Evolutionary conservation across 164 flowering plant genomes (phyloP), one percentile per base, ranked within the genome.

Genomic region (Chimonanthus praecox): DNA sequence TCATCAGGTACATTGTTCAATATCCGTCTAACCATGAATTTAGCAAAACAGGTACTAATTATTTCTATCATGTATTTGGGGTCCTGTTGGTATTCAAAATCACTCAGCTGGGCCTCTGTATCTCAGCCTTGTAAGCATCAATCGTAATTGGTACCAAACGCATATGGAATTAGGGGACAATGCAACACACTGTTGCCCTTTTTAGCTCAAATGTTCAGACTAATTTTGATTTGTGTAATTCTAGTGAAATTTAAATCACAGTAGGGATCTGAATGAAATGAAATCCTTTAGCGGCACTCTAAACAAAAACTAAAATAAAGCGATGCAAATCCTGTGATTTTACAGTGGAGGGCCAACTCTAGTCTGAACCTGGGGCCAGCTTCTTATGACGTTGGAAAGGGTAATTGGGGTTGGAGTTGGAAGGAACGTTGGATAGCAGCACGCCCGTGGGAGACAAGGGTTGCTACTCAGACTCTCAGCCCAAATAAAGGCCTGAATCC

Each of bases 371-470:
- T 74, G 64, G 85, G 84, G 33, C 79, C 73, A 68, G 71, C 80
- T 48, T 71, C 76, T 47, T 82, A 81, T 79, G 91, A 88, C 76
- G 79, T 85, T 69, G 85, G 89, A 49, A 85, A 84, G 76, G 82
- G 84, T 16, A 78, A 84, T 64, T 88, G 92, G 96, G 96, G 96
- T 58, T 95, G 98, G 98, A 94, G 97, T 81, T 93, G 98, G 99
- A 88, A 73, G 83, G 98, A 95, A 68, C 89, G 96, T 3, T 95
- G 97, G 98, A 85, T 95, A 68, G 92, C 96, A 64, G 98, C 88
- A 72, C 87, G 95, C 9, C 99, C 98, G 46, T 93, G 98, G 98
- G 99, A 95, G 79, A 86, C 80, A 71, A 87, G 96, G 71, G 78
- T 88, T 64, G 73, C 82, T 13, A 11, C 70, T 58, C 75, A 73